Evolutionary conservation across 495 filamentous ascomycete genomes (phyloP).

Genomic region (Pseudevernia furfuracea): DNA sequence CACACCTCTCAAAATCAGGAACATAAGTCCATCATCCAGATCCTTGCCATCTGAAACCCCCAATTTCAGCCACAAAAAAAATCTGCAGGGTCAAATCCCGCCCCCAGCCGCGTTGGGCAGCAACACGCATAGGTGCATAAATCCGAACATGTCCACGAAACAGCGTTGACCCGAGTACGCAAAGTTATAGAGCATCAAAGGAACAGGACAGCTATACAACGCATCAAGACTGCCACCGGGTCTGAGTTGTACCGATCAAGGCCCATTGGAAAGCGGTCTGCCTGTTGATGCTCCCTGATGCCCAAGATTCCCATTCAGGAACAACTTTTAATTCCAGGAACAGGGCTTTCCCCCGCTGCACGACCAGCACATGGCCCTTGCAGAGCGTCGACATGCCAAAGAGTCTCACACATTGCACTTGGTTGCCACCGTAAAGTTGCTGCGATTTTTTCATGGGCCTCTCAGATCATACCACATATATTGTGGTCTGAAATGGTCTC

Average conservation of each 20-base stretch:
- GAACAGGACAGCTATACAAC: neutral
- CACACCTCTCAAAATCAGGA: conserved; percentile 3
- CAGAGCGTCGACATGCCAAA: neutral
- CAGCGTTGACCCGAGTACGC: neutral
- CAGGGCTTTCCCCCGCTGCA: neutral
- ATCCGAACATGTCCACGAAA: conserved; percentile 5
- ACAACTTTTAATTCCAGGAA: neutral
- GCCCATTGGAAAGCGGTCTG: neutral
- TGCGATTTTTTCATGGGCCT: neutral
- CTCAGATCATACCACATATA: conserved; percentile 3
- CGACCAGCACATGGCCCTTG: conserved; percentile 2
- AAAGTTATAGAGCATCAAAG: neutral
- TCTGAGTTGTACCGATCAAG: neutral
- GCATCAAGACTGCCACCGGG: neutral
- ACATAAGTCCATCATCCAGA: neutral
- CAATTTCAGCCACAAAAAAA: neutral
- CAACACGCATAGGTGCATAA: conserved; percentile 10
- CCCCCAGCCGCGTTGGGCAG: conserved; percentile 6
- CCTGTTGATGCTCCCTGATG: neutral
- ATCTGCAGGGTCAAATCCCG: neutral
- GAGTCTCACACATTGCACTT: neutral
- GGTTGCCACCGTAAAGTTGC: neutral
- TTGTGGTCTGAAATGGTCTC: neutral
- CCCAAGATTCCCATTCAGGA: conserved; percentile 5
- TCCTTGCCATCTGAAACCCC: conserved; percentile 9